These are phyloP conservation scores for Rubus parviflorus DNA, from an alignment of 306 rosid genomes.

Conservation along the genomic window DNA sequence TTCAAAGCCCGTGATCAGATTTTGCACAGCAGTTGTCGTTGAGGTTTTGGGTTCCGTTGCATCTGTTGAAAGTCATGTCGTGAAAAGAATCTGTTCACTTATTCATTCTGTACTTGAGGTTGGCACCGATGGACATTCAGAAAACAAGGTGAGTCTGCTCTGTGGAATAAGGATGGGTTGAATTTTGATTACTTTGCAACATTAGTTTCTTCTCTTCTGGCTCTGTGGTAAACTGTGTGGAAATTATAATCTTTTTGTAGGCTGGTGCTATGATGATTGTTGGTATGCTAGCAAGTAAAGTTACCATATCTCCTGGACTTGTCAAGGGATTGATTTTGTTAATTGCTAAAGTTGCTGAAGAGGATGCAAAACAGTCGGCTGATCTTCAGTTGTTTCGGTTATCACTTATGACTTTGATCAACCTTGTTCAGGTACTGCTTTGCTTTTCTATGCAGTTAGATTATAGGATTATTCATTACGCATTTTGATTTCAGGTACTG, in stretches of 20 bases:
- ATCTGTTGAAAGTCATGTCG: constrained; percentile 54
- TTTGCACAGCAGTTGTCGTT: constrained; percentile 81
- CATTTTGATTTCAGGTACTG: background rate
- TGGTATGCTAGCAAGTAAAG: constrained; percentile 75
- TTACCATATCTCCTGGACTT: constrained; percentile 70
- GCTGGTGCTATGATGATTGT: constrained; percentile 92
- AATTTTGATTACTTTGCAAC: background rate
- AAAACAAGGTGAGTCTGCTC: constrained; percentile 83
- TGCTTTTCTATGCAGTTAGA: constrained; percentile 8
- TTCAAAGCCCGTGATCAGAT: constrained; percentile 58
- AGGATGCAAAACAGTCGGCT: constrained; percentile 51
- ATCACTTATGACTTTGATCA: constrained; percentile 74
- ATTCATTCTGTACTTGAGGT: constrained; percentile 71
- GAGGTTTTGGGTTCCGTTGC: constrained; percentile 76
- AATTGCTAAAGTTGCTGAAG: constrained; percentile 66
- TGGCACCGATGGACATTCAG: constrained; percentile 47
- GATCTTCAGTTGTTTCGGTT: constrained; percentile 76
- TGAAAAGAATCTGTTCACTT: constrained; percentile 72
- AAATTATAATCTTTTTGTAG: constrained; percentile 35
- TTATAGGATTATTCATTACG: background rate
- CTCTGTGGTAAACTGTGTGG: constrained; percentile 1
- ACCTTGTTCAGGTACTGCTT: constrained; percentile 81
- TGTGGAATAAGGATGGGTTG: background rate
- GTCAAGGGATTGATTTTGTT: constrained; percentile 68
- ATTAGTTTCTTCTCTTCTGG: background rate